Conservation (phyloP, 169 alveolate species). For the Plasmodium fragile region DNA sequence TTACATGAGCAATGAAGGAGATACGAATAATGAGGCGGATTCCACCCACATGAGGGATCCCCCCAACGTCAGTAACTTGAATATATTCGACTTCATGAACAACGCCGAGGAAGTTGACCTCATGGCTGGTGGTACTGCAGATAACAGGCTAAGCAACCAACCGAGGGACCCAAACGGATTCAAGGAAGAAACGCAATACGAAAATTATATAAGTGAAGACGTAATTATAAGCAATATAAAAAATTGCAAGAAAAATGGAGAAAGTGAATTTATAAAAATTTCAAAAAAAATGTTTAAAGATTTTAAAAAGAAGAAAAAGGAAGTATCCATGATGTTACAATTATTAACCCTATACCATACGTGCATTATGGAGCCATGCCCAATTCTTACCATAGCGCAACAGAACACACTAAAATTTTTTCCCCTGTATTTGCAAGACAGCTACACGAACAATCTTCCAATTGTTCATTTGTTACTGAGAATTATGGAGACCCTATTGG, state of each 20-base stretch:
- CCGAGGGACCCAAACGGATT: neutral
- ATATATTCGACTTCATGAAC: neutral
- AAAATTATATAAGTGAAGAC: conserved; percentile 51
- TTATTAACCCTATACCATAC: conserved; percentile 59
- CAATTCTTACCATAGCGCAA: conserved; percentile 71
- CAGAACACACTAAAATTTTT: conserved; percentile 76
- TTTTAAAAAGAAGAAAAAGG: conserved; percentile 46
- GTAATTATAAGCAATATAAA: conserved; percentile 48
- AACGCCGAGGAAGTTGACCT: neutral
- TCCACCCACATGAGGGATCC: neutral
- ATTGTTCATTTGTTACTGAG: conserved; percentile 82
- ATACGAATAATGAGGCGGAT: conserved; percentile 8
- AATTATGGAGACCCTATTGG: conserved; percentile 83
- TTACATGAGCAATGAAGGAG: conserved; percentile 5
- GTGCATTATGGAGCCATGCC: conserved; percentile 73
- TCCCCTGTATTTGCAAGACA: conserved; percentile 77
- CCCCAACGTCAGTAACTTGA: neutral
- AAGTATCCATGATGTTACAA: conserved; percentile 63
- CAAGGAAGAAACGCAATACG: conserved; percentile 35
- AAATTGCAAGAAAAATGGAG: conserved; percentile 38
- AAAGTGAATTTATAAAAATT: conserved; percentile 56
- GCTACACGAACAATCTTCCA: conserved; percentile 82
- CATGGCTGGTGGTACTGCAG: neutral
- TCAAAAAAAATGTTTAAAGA: conserved; percentile 44
- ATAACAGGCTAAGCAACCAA: neutral